phyloP scores from a whole-genome alignment of 352 stramenopile genomes.

The Pythium aristosporum region DNA sequence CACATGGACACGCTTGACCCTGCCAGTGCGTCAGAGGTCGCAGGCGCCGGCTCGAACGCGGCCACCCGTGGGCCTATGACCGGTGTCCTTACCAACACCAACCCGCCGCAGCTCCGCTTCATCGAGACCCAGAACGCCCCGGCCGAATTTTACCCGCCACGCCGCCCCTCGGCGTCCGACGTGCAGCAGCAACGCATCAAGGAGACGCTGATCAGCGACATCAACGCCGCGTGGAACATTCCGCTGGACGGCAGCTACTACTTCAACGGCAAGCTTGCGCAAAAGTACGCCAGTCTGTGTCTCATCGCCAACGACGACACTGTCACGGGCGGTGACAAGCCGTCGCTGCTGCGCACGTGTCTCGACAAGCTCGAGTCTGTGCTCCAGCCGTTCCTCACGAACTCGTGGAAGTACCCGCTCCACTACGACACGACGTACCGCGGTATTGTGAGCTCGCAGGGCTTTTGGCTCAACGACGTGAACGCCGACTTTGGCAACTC shows the following conservation, averaged over 20 bases:
- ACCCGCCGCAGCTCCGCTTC: constrained; percentile 19
- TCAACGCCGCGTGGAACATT: constrained; percentile 47
- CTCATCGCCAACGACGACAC: constrained; percentile 49
- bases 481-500: constrained; percentile 18
- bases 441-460: constrained; percentile 53
- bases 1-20: constrained; percentile 58
- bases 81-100: constrained; percentile 28
- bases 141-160: constrained; percentile 47
- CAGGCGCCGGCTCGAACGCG: constrained; percentile 28
- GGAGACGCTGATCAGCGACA: constrained; percentile 2
- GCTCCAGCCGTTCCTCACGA: constrained; percentile 45
- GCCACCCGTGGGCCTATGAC: constrained; percentile 49
- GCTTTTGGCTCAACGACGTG: constrained; percentile 45
- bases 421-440: constrained; percentile 57
- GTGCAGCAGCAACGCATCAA: constrained; percentile 18
- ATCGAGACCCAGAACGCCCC: constrained; percentile 40
- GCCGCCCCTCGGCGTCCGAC: constrained; percentile 11
- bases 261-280: constrained; percentile 60
- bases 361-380: constrained; percentile 28
- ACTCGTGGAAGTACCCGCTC: constrained; percentile 48
- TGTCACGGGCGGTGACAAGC: constrained; percentile 38
- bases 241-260: constrained; percentile 57
- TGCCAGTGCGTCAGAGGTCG: constrained; percentile 36
- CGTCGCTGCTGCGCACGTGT: constrained; percentile 35
- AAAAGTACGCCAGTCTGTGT: constrained; percentile 63